Percentiles rank a stretch among this genome's conserved stretches.
phyloP scores from a whole-genome alignment of 352 stramenopile genomes.

The Phytophthora hybrid region DNA sequence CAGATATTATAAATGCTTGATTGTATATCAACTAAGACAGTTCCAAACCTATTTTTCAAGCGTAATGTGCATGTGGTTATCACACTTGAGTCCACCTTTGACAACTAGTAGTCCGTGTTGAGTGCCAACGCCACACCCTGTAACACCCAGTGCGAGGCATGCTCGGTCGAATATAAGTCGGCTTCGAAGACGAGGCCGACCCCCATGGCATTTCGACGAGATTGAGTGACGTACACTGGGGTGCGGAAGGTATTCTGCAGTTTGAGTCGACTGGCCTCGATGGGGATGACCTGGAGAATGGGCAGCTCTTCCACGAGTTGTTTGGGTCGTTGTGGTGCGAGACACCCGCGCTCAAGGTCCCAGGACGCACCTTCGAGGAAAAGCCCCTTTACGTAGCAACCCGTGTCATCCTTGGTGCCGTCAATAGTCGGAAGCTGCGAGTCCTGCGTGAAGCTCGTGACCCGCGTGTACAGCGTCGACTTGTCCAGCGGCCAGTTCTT shows the following conservation, averaged over 20 bases:
- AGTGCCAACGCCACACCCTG: slow-evolving; percentile 94
- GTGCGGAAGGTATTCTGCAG: slow-evolving; percentile 95
- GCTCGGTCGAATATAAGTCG: slow-evolving; percentile 92
- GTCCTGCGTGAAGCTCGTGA: slow-evolving; percentile 86
- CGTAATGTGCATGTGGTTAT: too few relatives aligned
- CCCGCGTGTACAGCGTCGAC: slow-evolving; percentile 93
- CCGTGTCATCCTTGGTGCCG: slow-evolving; percentile 71
- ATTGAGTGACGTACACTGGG: slow-evolving; percentile 96
- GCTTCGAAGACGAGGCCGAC: slow-evolving; percentile 96
- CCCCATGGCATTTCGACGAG: slow-evolving; percentile 95
- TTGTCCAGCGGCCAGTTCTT: slow-evolving; percentile 97
- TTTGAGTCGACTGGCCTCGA: slow-evolving; percentile 95
- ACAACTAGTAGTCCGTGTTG: slow-evolving; percentile 90
- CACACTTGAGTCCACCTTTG: too few relatives aligned
- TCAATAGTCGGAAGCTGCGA: slow-evolving; percentile 57
- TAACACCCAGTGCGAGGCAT: slow-evolving; percentile 94
- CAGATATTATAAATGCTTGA: too few relatives aligned
- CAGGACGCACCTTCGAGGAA: slow-evolving; percentile 96
- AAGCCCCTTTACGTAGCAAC: slow-evolving; percentile 93
- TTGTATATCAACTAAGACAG: too few relatives aligned
- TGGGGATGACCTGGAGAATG: slow-evolving; percentile 95
- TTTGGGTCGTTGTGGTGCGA: slow-evolving; percentile 93
- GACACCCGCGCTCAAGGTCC: slow-evolving; percentile 80
- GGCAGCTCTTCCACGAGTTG: slow-evolving; percentile 95
- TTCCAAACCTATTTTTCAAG: too few relatives aligned